Percentiles rank a stretch among this genome's conserved stretches.
Conservation (phyloP, 768 basidiomycete genomes). For the Phlebiopsis flavidoalba region DNA sequence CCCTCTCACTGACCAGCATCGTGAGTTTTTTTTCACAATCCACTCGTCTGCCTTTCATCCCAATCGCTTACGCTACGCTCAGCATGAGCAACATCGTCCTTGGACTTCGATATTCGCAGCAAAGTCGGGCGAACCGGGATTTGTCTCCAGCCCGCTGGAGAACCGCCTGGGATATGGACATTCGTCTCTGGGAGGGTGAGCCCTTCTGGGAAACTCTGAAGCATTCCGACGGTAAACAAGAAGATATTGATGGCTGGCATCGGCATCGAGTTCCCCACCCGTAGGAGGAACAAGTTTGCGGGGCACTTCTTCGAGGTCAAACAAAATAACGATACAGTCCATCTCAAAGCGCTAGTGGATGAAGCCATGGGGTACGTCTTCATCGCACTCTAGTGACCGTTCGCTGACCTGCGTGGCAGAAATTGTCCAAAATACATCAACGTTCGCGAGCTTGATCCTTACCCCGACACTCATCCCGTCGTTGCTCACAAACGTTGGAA, state of each 20-base stretch:
- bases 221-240: background rate
- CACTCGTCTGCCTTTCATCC: conserved; percentile 47
- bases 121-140: conserved; percentile 40
- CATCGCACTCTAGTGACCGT: background rate
- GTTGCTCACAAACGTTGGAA: conserved; percentile 31
- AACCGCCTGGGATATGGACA: conserved; percentile 34
- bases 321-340: conserved; percentile 23
- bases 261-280: conserved; percentile 52
- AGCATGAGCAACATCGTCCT: conserved; percentile 45
- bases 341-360: conserved; percentile 42
- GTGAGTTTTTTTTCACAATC: conserved; percentile 45
- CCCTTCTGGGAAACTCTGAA: conserved; percentile 38
- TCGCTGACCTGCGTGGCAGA: conserved; percentile 26
- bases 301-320: conserved; percentile 31
- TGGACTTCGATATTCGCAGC: conserved; percentile 56
- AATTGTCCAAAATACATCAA: conserved; percentile 73
- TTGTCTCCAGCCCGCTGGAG: conserved; percentile 33
- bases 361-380: conserved; percentile 51
- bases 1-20: conserved; percentile 45
- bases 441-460: conserved; percentile 44
- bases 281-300: conserved; percentile 60
- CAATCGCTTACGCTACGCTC: conserved; percentile 49
- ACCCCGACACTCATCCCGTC: conserved; percentile 32
- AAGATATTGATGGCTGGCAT: conserved; percentile 45
- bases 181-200: conserved; percentile 48